These are phyloP conservation scores for Heliocybe sulcata DNA, from an alignment of 1,284 basidiomycete genomes.

Conservation along the genomic window DNA sequence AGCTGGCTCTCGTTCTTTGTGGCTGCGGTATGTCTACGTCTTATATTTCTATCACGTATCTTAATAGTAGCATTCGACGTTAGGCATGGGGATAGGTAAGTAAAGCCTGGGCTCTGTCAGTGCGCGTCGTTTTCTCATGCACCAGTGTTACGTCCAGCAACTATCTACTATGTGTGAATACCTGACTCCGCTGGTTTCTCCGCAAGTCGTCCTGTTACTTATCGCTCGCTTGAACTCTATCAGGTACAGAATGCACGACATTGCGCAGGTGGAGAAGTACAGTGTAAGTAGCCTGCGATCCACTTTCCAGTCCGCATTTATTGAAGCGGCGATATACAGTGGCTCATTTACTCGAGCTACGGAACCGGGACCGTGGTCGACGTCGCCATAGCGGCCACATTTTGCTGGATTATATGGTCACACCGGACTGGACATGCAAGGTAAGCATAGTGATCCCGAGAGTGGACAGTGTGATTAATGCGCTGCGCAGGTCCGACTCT, in stretches of 20 bases:
- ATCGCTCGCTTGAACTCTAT: too few species aligned
- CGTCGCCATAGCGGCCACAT: not conserved
- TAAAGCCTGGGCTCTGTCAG: not conserved
- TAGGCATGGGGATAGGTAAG: not conserved
- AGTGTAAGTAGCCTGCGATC: not conserved
- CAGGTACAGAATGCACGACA: too few species aligned
- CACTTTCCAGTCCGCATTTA: not conserved
- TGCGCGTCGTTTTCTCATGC: not conserved
- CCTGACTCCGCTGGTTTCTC: not conserved
- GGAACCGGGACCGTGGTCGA: not conserved
- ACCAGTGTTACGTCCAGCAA: not conserved
- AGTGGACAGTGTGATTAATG: not conserved
- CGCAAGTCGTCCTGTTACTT: too few species aligned
- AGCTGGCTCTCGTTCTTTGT: not conserved
- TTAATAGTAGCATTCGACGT: not conserved
- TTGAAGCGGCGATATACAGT: not conserved
- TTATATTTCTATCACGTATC: not conserved
- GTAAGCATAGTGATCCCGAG: not conserved
- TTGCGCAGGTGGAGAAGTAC: too few species aligned
- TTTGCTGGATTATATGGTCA: not conserved
- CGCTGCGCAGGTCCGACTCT: not conserved
- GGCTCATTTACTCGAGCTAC: not conserved
- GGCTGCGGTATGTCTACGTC: not conserved
- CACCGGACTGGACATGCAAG: not conserved
- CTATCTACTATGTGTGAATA: not conserved